Percentiles rank a stretch among this genome's conserved stretches.
phyloP scores from a whole-genome alignment of 2,329 filamentous ascomycete genomes.

The Hortaea werneckii region DNA sequence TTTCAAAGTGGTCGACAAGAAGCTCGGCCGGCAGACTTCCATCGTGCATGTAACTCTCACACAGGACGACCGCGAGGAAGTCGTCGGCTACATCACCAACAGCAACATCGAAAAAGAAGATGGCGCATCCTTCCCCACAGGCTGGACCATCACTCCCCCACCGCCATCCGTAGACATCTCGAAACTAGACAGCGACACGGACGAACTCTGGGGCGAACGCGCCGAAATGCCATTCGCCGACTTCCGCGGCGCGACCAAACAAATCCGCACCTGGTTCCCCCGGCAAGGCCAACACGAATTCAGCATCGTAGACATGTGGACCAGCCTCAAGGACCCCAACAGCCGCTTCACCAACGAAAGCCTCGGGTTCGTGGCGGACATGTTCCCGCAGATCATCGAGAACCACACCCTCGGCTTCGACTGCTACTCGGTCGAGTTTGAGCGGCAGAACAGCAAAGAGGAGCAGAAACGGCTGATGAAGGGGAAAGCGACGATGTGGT shows the following conservation, averaged over 20 bases:
- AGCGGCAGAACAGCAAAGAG: constrained; percentile 10
- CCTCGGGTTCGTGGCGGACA: constrained; percentile 58
- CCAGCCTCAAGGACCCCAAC: constrained; percentile 49
- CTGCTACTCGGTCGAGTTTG: constrained; percentile 22
- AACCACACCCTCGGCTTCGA: constrained; percentile 25
- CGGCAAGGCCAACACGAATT: constrained; percentile 32
- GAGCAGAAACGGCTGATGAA: constrained; percentile 17
- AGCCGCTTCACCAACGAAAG: constrained; percentile 54
- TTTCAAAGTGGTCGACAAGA: constrained; percentile 52
- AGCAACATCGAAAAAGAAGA: constrained; percentile 50
- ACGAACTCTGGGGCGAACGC: constrained; percentile 38
- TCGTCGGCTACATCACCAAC: constrained; percentile 55
- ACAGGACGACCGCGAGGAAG: constrained; percentile 45
- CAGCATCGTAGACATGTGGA: constrained; percentile 54
- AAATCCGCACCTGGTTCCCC: constrained; percentile 45
- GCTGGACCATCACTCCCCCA: constrained; percentile 42
- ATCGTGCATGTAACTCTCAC: constrained; percentile 52
- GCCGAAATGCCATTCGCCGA: constrained; percentile 33
- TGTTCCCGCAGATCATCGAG: constrained; percentile 58
- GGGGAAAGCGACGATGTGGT: constrained; percentile 48
- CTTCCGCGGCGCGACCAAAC: constrained; percentile 41
- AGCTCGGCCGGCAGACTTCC: constrained; percentile 54
- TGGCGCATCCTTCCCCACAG: constrained; percentile 47
- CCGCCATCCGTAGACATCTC: constrained; percentile 33
- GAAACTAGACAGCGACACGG: constrained; percentile 33